Base-by-base conservation (phyloP, 140 eudicot species). In the Cichorium intybus region DNA sequence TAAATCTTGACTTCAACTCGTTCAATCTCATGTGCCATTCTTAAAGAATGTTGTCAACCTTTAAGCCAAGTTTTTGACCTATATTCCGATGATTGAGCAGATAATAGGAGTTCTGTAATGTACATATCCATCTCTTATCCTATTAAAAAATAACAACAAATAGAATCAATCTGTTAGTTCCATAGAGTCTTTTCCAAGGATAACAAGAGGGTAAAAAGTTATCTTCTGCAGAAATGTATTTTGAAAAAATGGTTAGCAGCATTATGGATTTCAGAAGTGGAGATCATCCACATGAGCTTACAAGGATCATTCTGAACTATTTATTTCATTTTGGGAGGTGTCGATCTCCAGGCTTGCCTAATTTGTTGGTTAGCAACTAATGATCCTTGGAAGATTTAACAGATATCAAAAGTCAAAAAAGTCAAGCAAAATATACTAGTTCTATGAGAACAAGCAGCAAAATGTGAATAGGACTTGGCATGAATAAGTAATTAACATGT, bases 211-310 rank as follows among this genome's bases (percentile, higher is more conserved):
- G n/a, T n/a, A 88, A 92, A 58, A 81, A 88, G 24, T 73, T 62
- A 54, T 81, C 97, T 69, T 88, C 97, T 85, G 96, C 96, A 59
- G 24, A 78, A 61, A 71, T 14, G 57, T 22, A 56, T 20, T 45
- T 10, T 53, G 61, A 24, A 34, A 60, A 41, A 52, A 47, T n/a
- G 31, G 75, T 63, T 14, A 73, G 67, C 33, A 34, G 68, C 52
- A 49, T 6, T 53, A n/a, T 65, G 23, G 12, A 57, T 14, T 33
- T 17, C 29, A 29, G 49, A 23, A 26, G 39, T 47, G 53, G 50
- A 59, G 24, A 47, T 71, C 21, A 71, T 6, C 14, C 18, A 39
- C 2, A 54, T 27, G 31, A 27, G 31, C 31, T 27, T 27, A 27
- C 4, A 2, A 27, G 5, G 31, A 27, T 27, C 31, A 27, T 27